phyloP scores from a whole-genome alignment of 176 grass and related monocot genomes.

The Bonia amplexicaulis region DNA sequence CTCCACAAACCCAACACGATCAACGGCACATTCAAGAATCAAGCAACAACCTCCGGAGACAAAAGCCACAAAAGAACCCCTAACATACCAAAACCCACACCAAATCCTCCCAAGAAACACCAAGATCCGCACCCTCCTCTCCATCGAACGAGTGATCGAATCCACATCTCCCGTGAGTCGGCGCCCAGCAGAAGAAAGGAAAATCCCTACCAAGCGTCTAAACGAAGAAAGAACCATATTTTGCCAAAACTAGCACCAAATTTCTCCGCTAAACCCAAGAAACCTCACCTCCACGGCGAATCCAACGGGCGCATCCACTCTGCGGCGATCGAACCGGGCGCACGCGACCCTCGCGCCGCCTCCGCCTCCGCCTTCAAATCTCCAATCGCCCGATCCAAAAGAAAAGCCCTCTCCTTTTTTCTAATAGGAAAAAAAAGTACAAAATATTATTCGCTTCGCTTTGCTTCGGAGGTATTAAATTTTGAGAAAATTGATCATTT shows the following conservation, averaged over 20 bases:
- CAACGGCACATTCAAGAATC: neutral
- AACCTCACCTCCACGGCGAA: slow-evolving; percentile 1
- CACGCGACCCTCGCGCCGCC: slow-evolving; percentile 27
- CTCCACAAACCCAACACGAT: neutral
- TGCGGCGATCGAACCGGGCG: slow-evolving; percentile 25
- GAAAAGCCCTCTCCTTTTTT: neutral
- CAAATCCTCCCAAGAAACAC: neutral
- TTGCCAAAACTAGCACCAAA: neutral
- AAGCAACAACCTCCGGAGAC: neutral
- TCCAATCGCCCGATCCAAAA: slow-evolving; percentile 19
- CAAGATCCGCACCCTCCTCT: neutral
- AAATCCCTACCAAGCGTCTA: neutral
- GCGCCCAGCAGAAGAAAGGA: neutral
- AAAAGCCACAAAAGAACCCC: neutral
- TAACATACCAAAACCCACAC: neutral
- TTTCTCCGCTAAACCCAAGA: neutral
- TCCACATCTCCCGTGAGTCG: neutral
- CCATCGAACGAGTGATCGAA: neutral
- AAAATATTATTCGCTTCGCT: neutral
- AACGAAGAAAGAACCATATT: neutral
- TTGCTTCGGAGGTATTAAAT: slow-evolving; percentile 14
- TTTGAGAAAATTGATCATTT: too few species aligned
- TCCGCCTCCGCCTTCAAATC: neutral
- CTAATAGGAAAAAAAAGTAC: neutral
- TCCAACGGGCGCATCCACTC: neutral